Evolutionary conservation across 2,329 filamentous ascomycete species (phyloP), one percentile per base, ranked within the genome.

Genomic region (Fusarium brachygibbosum): DNA sequence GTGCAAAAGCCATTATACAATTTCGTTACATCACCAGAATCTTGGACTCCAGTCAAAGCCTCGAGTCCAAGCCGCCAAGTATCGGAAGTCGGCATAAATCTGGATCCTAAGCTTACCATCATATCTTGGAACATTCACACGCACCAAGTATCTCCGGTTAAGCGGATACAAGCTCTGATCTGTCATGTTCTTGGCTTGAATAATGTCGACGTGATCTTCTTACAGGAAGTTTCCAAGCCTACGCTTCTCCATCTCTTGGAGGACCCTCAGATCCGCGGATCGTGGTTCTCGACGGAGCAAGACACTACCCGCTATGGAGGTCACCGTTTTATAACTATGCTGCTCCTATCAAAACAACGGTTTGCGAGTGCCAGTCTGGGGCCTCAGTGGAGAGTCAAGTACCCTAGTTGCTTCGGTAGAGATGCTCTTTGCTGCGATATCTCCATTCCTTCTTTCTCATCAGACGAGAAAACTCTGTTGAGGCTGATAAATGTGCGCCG

Each of bases 401-500:
- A 72, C 35, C 74, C 73, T 2, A 79, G 76, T 50, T 73, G 68
- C 14, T 81, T 76, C 49, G 78, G 31, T 73, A 79, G 50, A 32
- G 52, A 62, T 61, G 79, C 78, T 2, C 72, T 81, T 8, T 81
- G 77, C 58, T 79, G 79, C 59, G 78, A 81, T 38, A 29, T 80
- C 11, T 56, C 76, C 14, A 28, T 76, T 12, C 62, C 60, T 13
- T 58, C 65, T 5, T 32, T n/a, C 13, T 35, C 21, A 19, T 31
- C 32, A 40, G 52, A 66, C 23, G 34, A 44, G 25, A 44, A 44
- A 44, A 51, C 38, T 25, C 66, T 45, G 68, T 31, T 50, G 77
- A 76, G 76, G 10, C 72, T 82, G n/a, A 54, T 79, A 55, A 82
- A 82, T 32, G 78, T 82, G 14, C 79, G 82, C 53, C 11, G 79